These are phyloP conservation scores for Trametes versicolor DNA, from an alignment of 1,284 basidiomycete genomes.

Conservation along the genomic window DNA sequence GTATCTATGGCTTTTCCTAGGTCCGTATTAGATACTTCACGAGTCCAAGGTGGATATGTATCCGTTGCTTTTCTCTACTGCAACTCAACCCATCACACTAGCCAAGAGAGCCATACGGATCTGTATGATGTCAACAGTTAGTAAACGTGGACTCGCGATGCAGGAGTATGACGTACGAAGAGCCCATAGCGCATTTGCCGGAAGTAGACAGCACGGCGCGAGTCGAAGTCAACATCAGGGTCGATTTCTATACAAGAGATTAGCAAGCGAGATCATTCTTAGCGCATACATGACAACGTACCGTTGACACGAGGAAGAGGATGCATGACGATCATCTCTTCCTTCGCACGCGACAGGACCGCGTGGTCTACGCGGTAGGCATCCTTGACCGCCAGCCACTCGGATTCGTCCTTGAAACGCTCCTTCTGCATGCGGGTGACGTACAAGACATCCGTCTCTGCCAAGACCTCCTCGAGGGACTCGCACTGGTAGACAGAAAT, in stretches of 20 bases:
- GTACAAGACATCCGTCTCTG: slow-evolving; percentile 96
- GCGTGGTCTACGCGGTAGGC: slow-evolving; percentile 96
- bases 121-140: slow-evolving; percentile 45
- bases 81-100: slow-evolving; percentile 64
- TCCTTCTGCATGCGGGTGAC: slow-evolving; percentile 98
- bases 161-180: slow-evolving; percentile 71
- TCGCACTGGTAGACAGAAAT: slow-evolving; percentile 84
- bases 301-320: slow-evolving; percentile 94
- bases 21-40: neutral
- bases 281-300: slow-evolving; percentile 34
- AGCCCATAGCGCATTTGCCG: slow-evolving; percentile 99
- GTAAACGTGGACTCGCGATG: neutral
- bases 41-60: neutral
- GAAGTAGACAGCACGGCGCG: slow-evolving; percentile 95
- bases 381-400: slow-evolving; percentile 94
- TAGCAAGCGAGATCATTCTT: neutral
- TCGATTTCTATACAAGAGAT: slow-evolving; percentile 82
- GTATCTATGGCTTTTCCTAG: neutral
- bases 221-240: slow-evolving; percentile 98
- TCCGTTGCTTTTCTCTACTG: neutral
- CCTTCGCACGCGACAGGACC: slow-evolving; percentile 90
- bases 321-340: slow-evolving; percentile 99
- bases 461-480: slow-evolving; percentile 89
- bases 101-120: slow-evolving; percentile 83
- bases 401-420: slow-evolving; percentile 84